A percentile compares a stretch with the other conserved stretches of the same genome.
Conservation (phyloP, 805 yeast genomes). For the Schwanniomyces polymorphus region DNA sequence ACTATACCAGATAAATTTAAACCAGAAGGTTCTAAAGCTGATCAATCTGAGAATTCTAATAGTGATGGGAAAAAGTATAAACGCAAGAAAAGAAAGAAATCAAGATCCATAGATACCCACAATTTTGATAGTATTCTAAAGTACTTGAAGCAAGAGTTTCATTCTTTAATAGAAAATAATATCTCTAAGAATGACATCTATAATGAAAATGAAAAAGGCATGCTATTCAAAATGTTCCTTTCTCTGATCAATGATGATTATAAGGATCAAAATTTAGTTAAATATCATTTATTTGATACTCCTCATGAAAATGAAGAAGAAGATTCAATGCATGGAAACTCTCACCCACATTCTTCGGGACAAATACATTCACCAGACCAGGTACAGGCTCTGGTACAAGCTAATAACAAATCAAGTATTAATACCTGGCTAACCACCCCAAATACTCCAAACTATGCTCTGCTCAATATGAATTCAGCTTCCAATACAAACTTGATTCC, state of each 20-base stretch:
- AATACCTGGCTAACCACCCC: slow-evolving; percentile 8
- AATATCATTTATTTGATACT: not conserved
- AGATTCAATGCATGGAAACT: not conserved
- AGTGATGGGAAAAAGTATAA: not conserved
- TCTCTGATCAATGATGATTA: slow-evolving; percentile 13
- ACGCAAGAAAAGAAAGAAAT: not conserved
- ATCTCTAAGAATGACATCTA: slow-evolving; percentile 8
- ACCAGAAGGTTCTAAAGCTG: not conserved
- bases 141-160: slow-evolving; percentile 7
- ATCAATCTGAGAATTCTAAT: not conserved
- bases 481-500: slow-evolving; percentile 23
- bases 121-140: slow-evolving; percentile 1
- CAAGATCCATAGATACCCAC: not conserved
- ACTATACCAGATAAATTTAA: not conserved
- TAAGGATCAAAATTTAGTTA: not conserved
- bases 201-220: slow-evolving; percentile 9
- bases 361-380: not conserved
- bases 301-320: not conserved
- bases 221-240: slow-evolving; percentile 11
- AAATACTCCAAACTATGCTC: slow-evolving; percentile 4
- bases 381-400: not conserved
- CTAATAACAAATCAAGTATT: slow-evolving; percentile 8
- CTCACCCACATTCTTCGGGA: not conserved
- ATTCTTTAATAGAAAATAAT: slow-evolving; percentile 2
- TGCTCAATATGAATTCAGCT: slow-evolving; percentile 1